Evolutionary conservation across 176 grass and related monocot species (phyloP).

Genomic region (Poa annua): DNA sequence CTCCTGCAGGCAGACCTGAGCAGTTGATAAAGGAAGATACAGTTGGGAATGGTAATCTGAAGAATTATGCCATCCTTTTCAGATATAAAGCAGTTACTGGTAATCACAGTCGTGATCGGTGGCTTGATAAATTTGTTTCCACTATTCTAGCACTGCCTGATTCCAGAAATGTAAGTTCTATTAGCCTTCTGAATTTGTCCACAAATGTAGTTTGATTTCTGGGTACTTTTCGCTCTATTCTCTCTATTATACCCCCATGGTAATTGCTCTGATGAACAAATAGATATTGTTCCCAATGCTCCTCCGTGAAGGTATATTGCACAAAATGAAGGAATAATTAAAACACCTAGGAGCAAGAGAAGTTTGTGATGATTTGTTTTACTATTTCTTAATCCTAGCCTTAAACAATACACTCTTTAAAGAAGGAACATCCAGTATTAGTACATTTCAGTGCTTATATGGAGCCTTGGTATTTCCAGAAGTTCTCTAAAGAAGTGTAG

Average conservation of each 20-base stretch:
- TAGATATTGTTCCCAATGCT: background rate
- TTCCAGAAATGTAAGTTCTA: background rate
- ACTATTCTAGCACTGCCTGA: slow-evolving; percentile 34
- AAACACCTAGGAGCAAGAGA: too few relatives aligned
- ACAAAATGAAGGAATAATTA: too few relatives aligned
- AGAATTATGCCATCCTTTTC: slow-evolving; percentile 52
- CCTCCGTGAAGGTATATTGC: too few relatives aligned
- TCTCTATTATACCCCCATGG: background rate
- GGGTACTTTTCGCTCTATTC: background rate
- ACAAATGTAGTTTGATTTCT: background rate
- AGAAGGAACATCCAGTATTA: background rate
- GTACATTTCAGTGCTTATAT: background rate
- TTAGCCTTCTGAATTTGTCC: background rate
- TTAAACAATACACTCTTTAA: too few relatives aligned
- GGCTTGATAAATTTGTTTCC: slow-evolving; percentile 83
- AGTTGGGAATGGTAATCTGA: slow-evolving; percentile 63
- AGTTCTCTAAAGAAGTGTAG: background rate
- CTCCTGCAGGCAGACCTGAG: slow-evolving; percentile 37
- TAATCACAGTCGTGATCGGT: slow-evolving; percentile 68
- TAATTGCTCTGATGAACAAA: background rate
- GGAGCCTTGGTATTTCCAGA: background rate
- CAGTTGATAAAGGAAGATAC: slow-evolving; percentile 73
- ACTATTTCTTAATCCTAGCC: too few relatives aligned
- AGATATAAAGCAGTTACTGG: slow-evolving; percentile 72
- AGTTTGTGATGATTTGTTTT: too few relatives aligned